Evolutionary conservation across 129 eudicot genomes (phyloP).

Genomic region (Arctium lappa): DNA sequence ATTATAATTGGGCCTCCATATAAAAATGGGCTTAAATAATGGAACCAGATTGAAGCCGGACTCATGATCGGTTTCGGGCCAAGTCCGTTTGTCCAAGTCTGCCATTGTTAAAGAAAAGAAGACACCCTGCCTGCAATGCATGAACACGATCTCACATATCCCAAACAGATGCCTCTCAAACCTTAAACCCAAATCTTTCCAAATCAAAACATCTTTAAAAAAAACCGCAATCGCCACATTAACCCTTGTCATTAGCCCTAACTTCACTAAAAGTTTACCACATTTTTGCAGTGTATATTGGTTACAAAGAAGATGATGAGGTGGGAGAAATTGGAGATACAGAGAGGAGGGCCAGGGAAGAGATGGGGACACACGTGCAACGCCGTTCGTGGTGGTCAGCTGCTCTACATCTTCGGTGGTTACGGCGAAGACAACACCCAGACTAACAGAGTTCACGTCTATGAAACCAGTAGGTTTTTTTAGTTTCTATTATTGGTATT

Average conservation of each 20-base stretch:
- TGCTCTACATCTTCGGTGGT: conserved; percentile 88
- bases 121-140: background rate
- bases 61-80: background rate
- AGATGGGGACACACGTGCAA: conserved; percentile 99
- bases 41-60: background rate
- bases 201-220: conserved; percentile 9
- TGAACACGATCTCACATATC: conserved; percentile 19
- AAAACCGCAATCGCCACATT: background rate
- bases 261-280: conserved; percentile 5
- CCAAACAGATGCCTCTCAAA: conserved; percentile 15
- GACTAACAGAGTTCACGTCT: conserved; percentile 83
- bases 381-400: conserved; percentile 85
- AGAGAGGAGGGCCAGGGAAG: conserved; percentile 72
- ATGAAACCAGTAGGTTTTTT: conserved; percentile 58
- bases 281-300: conserved; percentile 7
- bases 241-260: conserved; percentile 22
- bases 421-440: conserved; percentile 84
- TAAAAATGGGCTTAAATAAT: background rate
- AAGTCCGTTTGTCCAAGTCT: background rate
- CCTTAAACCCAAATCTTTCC: conserved; percentile 28
- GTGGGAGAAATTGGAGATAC: conserved; percentile 69
- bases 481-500: conserved; percentile 3
- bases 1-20: background rate
- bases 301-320: conserved; percentile 41
- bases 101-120: background rate